These are phyloP conservation scores for Adansonia digitata DNA, from an alignment of 345 rosid genomes.

Conservation along the genomic window DNA sequence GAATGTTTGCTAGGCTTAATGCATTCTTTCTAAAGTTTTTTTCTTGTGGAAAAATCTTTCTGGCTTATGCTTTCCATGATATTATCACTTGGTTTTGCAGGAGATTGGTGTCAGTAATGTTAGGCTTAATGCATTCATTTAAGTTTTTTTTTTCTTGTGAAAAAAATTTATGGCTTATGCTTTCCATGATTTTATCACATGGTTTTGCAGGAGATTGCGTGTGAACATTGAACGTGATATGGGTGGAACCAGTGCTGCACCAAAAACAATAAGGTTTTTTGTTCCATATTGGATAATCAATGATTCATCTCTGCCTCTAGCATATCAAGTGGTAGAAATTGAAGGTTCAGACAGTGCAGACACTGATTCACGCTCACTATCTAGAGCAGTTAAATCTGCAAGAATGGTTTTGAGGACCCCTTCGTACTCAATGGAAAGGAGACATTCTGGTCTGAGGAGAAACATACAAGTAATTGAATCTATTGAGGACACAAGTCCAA, in stretches of 20 bases:
- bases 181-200: slow-evolving; percentile 8
- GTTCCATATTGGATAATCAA: slow-evolving; percentile 96
- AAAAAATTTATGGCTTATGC: neutral
- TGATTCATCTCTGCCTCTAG: slow-evolving; percentile 67
- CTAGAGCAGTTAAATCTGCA: slow-evolving; percentile 70
- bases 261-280: slow-evolving; percentile 80
- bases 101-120: too few relatives aligned
- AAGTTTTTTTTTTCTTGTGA: neutral
- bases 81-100: slow-evolving; percentile 38
- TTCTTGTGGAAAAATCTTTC: neutral
- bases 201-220: slow-evolving; percentile 72
- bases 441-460: slow-evolving; percentile 40
- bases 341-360: slow-evolving; percentile 68
- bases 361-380: slow-evolving; percentile 46
- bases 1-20: neutral
- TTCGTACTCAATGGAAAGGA: slow-evolving; percentile 51
- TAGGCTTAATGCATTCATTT: neutral
- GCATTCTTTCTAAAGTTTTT: neutral
- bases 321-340: slow-evolving; percentile 83
- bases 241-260: slow-evolving; percentile 83
- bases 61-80: neutral
- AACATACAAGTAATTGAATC: slow-evolving; percentile 71
- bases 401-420: slow-evolving; percentile 53
- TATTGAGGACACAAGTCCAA: slow-evolving; percentile 81
- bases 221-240: slow-evolving; percentile 89